These are phyloP conservation scores for Aegilops speltoides DNA, from an alignment of 176 grass and related monocot species.

Conservation along the genomic window DNA sequence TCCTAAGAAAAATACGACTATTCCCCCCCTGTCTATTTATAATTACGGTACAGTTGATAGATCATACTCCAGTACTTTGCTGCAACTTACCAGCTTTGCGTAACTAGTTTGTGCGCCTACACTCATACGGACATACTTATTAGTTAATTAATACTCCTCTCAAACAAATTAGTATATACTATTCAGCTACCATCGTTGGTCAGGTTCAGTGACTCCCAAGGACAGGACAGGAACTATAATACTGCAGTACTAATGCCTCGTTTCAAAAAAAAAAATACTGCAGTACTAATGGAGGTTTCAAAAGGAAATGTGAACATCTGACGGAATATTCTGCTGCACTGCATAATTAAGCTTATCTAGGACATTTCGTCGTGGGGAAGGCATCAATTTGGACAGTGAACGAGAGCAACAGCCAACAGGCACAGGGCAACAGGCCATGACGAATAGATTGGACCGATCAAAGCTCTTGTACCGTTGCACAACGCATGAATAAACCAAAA, in stretches of 20 bases:
- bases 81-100: too few relatives aligned
- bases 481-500: not conserved
- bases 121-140: too few relatives aligned
- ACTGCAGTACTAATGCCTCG: not conserved
- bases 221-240: not conserved
- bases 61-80: too few relatives aligned
- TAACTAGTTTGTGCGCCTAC: too few relatives aligned
- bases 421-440: not conserved
- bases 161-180: too few relatives aligned
- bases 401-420: constrained; percentile 14
- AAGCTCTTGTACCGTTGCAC: not conserved
- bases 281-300: not conserved
- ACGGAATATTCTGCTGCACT: constrained; percentile 31
- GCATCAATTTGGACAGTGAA: constrained; percentile 6
- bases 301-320: constrained; percentile 26
- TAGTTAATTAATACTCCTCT: too few relatives aligned
- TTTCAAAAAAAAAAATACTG: too few relatives aligned
- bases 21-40: not conserved
- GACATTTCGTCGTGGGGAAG: constrained; percentile 27
- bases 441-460: constrained; percentile 22
- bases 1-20: not conserved
- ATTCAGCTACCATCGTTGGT: too few relatives aligned
- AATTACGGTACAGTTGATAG: too few relatives aligned
- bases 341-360: constrained; percentile 23
- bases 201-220: not conserved